phyloP scores from a whole-genome alignment of 2,329 filamentous ascomycete genomes.

The Diplodia scrobiculata region DNA sequence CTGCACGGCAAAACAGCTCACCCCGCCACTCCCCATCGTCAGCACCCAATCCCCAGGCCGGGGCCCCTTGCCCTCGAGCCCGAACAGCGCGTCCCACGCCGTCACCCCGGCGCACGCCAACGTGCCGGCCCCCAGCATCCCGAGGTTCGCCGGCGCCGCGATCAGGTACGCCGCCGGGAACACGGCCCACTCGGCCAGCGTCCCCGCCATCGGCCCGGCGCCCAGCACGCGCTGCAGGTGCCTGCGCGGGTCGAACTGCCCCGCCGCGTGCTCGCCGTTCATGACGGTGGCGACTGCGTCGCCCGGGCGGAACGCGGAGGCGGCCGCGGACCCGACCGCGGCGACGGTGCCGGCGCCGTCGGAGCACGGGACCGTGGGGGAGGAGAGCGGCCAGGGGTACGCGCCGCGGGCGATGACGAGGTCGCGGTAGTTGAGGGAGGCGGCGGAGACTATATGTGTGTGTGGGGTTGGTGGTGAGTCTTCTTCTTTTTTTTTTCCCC shows the following conservation, averaged over 20 bases:
- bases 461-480: not conserved
- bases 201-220: conserved; percentile 64
- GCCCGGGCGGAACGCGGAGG: conserved; percentile 62
- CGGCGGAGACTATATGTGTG: conserved; percentile 47
- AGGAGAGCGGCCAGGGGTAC: conserved; percentile 45
- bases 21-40: conserved; percentile 69
- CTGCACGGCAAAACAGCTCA: conserved; percentile 67
- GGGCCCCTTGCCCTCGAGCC: conserved; percentile 46
- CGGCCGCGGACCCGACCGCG: conserved; percentile 57
- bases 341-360: conserved; percentile 69
- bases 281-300: conserved; percentile 67
- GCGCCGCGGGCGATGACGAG: conserved; percentile 48
- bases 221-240: conserved; percentile 62
- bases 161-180: conserved; percentile 70
- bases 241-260: conserved; percentile 45
- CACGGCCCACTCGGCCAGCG: conserved; percentile 65
- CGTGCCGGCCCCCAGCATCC: conserved; percentile 51
- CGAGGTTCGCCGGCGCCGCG: conserved; percentile 58
- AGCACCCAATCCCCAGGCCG: conserved; percentile 56
- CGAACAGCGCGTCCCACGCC: conserved; percentile 59
- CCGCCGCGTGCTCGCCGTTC: conserved; percentile 60
- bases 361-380: conserved; percentile 49
- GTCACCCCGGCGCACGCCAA: conserved; percentile 50
- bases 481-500: not conserved
- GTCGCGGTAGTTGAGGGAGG: conserved; percentile 55